A percentile compares a stretch with the other conserved stretches of the same genome.
Evolutionary conservation across 2,329 filamentous ascomycete species (phyloP).

Genomic region (Cercospora beticola): DNA sequence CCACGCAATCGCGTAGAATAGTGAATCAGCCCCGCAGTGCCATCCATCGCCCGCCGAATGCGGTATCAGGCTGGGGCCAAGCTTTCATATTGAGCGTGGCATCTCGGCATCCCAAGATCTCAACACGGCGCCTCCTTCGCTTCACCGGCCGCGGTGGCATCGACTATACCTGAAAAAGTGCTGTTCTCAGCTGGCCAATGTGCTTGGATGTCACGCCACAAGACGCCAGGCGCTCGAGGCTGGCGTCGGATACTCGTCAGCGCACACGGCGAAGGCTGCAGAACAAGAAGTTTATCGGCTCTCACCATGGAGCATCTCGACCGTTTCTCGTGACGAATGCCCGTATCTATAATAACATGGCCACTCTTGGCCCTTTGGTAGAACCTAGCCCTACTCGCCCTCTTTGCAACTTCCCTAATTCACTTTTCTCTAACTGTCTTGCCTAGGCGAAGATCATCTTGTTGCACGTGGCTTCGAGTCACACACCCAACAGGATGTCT

Average conservation of each 20-base stretch:
- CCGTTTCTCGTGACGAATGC: neutral
- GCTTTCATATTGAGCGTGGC: neutral
- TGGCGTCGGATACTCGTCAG: neutral
- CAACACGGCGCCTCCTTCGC: constrained; percentile 2
- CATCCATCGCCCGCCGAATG: neutral
- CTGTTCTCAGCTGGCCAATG: constrained; percentile 3
- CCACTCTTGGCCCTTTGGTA: neutral
- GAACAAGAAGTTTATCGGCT: neutral
- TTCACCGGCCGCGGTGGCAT: neutral
- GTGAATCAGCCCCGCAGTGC: neutral
- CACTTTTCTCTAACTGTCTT: neutral
- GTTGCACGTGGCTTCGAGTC: neutral
- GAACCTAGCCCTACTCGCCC: neutral
- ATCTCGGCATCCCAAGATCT: constrained; percentile 1
- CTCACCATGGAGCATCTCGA: neutral
- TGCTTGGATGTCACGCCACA: constrained; percentile 7
- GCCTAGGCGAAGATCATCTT: neutral
- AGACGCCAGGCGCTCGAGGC: neutral
- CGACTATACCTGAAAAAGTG: constrained; percentile 3
- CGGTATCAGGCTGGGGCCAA: neutral
- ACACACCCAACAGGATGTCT: neutral
- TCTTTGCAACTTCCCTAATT: neutral
- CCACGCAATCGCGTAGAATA: neutral
- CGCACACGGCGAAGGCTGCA: neutral
- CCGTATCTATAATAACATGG: neutral